Evolutionary conservation across 305 asterid species (phyloP).

Genomic region (Fraxinus nigra): DNA sequence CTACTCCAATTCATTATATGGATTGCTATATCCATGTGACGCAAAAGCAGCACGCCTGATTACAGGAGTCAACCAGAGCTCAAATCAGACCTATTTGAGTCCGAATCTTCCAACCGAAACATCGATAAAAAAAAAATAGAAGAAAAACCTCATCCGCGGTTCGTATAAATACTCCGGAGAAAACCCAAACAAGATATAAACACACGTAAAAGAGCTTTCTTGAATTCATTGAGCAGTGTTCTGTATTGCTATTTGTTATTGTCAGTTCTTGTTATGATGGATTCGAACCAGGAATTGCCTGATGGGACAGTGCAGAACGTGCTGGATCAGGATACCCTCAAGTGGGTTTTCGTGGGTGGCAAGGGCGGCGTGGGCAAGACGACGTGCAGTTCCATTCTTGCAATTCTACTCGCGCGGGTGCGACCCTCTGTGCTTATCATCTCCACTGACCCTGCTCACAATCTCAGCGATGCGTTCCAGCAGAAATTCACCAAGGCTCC

Average conservation of each 20-base stretch:
- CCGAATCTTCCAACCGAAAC: neutral
- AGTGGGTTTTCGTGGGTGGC: conserved; percentile 83
- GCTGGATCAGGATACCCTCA: conserved; percentile 56
- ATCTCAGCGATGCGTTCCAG: conserved; percentile 93
- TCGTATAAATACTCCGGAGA: neutral
- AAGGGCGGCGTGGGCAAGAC: conserved; percentile 83
- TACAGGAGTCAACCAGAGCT: neutral
- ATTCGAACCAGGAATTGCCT: conserved; percentile 44
- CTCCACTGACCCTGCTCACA: conserved; percentile 96
- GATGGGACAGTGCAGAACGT: conserved; percentile 54
- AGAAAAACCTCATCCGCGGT: conserved; percentile 22
- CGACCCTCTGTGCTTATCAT: conserved; percentile 75
- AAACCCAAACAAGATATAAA: neutral
- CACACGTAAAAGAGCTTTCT: neutral
- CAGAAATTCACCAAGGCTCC: conserved; percentile 85
- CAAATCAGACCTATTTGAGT: conserved; percentile 19
- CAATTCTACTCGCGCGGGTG: conserved; percentile 51
- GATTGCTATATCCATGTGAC: neutral
- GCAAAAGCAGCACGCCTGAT: neutral
- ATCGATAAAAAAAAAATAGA: neutral
- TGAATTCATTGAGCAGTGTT: neutral
- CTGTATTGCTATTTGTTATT: neutral
- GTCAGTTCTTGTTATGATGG: conserved; percentile 29
- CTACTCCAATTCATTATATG: too few species aligned
- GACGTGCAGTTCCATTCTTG: conserved; percentile 61